Conservation (phyloP, 202 grass and related monocot species). For the Alloteropsis angusta region DNA sequence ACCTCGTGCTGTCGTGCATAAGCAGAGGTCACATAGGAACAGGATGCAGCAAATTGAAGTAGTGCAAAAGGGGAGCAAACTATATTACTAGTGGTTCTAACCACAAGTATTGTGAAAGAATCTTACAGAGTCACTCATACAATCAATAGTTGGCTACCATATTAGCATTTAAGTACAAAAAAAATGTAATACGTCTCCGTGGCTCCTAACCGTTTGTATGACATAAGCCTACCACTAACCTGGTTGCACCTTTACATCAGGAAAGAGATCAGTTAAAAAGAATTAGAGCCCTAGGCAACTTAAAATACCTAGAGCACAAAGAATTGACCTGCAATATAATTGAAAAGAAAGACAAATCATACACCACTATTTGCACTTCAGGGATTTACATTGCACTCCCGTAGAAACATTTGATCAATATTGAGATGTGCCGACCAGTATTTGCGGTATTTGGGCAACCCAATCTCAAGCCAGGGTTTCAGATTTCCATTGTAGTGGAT, state of each 20-base stretch:
- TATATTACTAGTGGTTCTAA: not conserved
- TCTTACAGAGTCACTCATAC: not conserved
- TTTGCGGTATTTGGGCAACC: slow-evolving; percentile 49
- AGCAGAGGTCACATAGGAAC: not conserved
- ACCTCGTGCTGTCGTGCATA: not conserved
- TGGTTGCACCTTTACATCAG: slow-evolving; percentile 6
- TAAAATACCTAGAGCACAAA: slow-evolving; percentile 38
- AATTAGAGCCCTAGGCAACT: slow-evolving; percentile 22
- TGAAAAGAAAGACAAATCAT: not conserved
- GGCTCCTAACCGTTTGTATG: not conserved
- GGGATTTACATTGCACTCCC: slow-evolving; percentile 70
- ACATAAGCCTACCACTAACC: slow-evolving; percentile 22
- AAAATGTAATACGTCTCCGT: not conserved
- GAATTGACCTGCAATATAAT: slow-evolving; percentile 18
- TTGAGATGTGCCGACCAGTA: slow-evolving; percentile 58
- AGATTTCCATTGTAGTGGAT: slow-evolving; percentile 81
- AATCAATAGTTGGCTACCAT: not conserved
- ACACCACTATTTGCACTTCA: not conserved
- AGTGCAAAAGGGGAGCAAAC: not conserved
- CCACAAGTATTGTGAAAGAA: not conserved
- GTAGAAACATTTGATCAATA: slow-evolving; percentile 50
- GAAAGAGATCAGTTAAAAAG: not conserved
- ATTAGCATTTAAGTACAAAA: slow-evolving; percentile 8
- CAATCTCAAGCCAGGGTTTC: slow-evolving; percentile 90
- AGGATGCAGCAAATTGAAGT: not conserved